Evolutionary conservation across 345 rosid species (phyloP).

Genomic region (Brassica rapa): DNA sequence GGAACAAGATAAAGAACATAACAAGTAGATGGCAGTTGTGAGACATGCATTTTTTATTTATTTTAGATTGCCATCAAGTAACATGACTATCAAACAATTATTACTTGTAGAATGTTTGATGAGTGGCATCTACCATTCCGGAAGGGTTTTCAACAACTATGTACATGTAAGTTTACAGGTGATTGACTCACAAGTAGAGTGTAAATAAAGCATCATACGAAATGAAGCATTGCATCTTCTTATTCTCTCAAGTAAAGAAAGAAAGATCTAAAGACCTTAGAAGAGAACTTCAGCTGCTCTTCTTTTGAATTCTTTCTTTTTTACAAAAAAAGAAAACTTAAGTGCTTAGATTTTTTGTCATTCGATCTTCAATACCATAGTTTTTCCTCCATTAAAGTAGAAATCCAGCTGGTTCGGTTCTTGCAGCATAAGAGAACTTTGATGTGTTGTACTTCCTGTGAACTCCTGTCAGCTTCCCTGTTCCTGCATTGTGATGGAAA

Average conservation of each 20-base stretch:
- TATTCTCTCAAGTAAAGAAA: no score
- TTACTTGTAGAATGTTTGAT: neutral
- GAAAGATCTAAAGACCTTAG: constrained; percentile 5
- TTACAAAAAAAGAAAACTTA: neutral
- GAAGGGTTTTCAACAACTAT: neutral
- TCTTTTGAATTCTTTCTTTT: neutral
- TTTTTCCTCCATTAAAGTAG: constrained; percentile 41
- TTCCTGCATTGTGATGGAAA: constrained; percentile 72
- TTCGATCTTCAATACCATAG: constrained; percentile 3
- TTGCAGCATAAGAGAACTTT: constrained; percentile 72
- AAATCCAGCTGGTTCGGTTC: constrained; percentile 59
- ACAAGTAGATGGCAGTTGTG: neutral
- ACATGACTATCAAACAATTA: neutral
- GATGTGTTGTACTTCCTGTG: constrained; percentile 82
- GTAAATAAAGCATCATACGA: no score
- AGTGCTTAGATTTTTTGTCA: constrained; percentile 6
- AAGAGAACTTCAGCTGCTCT: constrained; percentile 22
- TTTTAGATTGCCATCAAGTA: neutral
- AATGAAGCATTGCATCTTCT: no score
- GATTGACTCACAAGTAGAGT: no score
- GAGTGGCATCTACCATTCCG: neutral
- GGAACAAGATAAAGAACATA: neutral
- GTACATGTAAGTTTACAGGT: neutral
- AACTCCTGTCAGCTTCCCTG: constrained; percentile 83
- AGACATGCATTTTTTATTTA: neutral